Base-by-base conservation (phyloP, 331 rosid genomes). In the Rhamnella rubrinervis region DNA sequence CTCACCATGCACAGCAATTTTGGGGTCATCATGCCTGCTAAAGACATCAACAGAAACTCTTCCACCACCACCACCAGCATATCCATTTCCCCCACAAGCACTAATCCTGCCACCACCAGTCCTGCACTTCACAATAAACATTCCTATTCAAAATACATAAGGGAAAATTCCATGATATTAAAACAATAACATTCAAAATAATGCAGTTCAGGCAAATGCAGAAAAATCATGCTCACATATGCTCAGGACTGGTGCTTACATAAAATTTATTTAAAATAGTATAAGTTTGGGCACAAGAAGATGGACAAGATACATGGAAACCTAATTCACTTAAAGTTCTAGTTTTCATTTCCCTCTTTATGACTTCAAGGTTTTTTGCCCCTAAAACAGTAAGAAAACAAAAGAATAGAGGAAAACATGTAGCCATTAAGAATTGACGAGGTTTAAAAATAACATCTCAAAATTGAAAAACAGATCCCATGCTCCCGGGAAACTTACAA, bases 31-130 rank as follows among this genome's bases (percentile, higher is more conserved):
- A 40, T 91, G 99, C 84, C 96, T 86, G 85, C 97, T 89, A 79
- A 87, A 89, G 63, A 85, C 92, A 62, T 86, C 73, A 76, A 95
- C 78, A 58, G 99, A 86, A 25, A 95, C 78, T 76, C 99, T 87
- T 75, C 99, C 99, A 68, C 97, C 99, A 6, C 99, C 99, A 60
- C 99, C 97, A 4, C 99, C 99, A 73, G 93, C 97, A 72, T 86
- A 83, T 56, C 99, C 99, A 77, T 86, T 71, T 66, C 99, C 99
- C 44, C 99, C 99, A 67, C 97, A 89, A 67, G 99, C 96, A 89
- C 96, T 91, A 76, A 89, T 85, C 68, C 80, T 81, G 77, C 97
- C 99, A 84, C 73, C 76, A 44, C 97, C 99, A 75, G 78, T 86
- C 97, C 99, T 95, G 97, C 78, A 86, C 85, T 83, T 87, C 47